Base-by-base conservation (phyloP, 345 rosid genomes). In the Syzygium aqueum region DNA sequence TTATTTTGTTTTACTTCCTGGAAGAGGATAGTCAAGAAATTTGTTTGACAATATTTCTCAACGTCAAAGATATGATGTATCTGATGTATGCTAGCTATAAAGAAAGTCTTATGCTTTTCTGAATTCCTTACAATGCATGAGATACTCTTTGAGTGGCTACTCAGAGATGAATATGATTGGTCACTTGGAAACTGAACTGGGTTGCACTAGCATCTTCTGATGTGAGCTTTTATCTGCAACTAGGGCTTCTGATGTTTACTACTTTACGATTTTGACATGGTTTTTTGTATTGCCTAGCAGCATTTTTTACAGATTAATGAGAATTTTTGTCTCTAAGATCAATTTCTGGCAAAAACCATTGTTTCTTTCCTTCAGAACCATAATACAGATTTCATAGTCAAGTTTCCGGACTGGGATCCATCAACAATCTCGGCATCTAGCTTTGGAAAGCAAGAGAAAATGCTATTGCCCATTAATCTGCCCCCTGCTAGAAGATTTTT, bases 401-500 rank as follows among this genome's bases (percentile, higher is more conserved):
- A 96, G 89, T 89, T 97, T 90, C 98, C 99, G 3, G 97, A 97
- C 89, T 96, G 98, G 98, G 93, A 95, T 91, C 96, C 97, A 86
- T 94, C 98, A 51, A 43, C 51, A 56, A 53, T 73, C 87, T 91
- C 91, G 59, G 78, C 84, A 86, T 88, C 90, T 87, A 88, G 49
- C 56, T 17, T 78, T 51, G 87, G 88, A 6, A 90, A 94, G 37
- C 89, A 85, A 87, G 85, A 88, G 65, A 78, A 86, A 90, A 91
- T 88, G 86, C 91, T 67, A 51, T 89, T 59, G 78, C 86, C 89
- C 87, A 80, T 17, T 84, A 84, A 61, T 5, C 73, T 87, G 89
- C 86, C 89, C 49, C 90, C 91, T 90, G 52, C 86, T 46, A 91
- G 95, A 92, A 95, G 97, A 90, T 93, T 92, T 89, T 91, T 95